Percentiles rank a stretch among this genome's conserved stretches.
Conservation (phyloP, 495 filamentous ascomycete species). For the Podospora pseudoanserina region DNA sequence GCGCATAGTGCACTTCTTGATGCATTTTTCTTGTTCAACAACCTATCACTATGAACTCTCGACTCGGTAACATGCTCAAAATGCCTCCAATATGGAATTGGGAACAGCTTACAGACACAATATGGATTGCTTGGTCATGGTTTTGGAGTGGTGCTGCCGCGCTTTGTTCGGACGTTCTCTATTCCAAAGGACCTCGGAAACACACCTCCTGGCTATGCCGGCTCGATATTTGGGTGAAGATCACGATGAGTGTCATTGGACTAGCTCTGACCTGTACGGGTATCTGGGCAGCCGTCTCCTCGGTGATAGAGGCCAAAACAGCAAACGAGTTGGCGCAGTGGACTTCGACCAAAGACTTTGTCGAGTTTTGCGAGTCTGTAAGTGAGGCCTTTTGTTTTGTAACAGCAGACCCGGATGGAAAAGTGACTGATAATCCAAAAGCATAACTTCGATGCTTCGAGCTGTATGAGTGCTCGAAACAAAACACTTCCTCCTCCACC, state of each 20-base stretch:
- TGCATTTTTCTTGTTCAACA: background rate
- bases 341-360: constrained; percentile 15
- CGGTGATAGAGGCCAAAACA: constrained; percentile 11
- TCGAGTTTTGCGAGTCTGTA: constrained; percentile 19
- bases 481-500: constrained; percentile 10
- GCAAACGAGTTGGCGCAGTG: constrained; percentile 12
- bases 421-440: background rate
- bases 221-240: background rate
- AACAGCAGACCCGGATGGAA: background rate
- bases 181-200: background rate
- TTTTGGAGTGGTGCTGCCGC: background rate
- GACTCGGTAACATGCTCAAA: background rate
- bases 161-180: background rate
- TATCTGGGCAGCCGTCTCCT: constrained; percentile 8
- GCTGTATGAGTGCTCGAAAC: constrained; percentile 7
- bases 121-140: background rate
- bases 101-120: background rate
- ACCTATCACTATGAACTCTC: background rate
- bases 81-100: background rate
- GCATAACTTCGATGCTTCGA: constrained; percentile 5
- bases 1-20: background rate
- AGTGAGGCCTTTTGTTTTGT: background rate
- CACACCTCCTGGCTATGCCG: background rate
- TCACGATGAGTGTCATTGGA: constrained; percentile 3
- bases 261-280: constrained; percentile 10